A percentile compares a stretch with the other conserved stretches of the same genome.
Evolutionary conservation across 2,329 filamentous ascomycete genomes (phyloP).

Genomic region (Botrytis byssoidea): DNA sequence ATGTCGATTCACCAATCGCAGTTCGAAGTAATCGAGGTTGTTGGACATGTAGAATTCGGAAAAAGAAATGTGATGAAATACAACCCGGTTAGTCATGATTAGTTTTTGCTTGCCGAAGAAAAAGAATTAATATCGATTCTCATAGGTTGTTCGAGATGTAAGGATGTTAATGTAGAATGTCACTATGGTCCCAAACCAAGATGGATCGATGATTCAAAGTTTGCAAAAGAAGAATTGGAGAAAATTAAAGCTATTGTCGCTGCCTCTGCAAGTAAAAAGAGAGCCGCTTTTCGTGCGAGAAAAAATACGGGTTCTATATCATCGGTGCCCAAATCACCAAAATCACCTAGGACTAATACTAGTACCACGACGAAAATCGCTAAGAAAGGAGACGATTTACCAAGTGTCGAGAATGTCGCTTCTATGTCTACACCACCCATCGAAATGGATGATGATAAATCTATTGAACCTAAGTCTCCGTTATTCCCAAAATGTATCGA

Average conservation of each 20-base stretch:
- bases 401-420: neutral
- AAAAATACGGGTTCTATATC: slow-evolving; percentile 1
- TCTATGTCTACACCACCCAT: neutral
- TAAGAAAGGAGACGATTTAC: neutral
- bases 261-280: slow-evolving; percentile 15
- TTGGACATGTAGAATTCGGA: slow-evolving; percentile 63
- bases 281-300: slow-evolving; percentile 15
- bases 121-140: neutral
- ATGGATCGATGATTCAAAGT: slow-evolving; percentile 21
- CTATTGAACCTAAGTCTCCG: neutral
- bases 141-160: slow-evolving; percentile 50
- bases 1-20: neutral
- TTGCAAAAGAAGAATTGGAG: slow-evolving; percentile 11
- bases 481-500: slow-evolving; percentile 23
- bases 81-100: slow-evolving; percentile 46
- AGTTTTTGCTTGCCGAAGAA: neutral
- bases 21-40: slow-evolving; percentile 46
- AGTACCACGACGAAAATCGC: neutral
- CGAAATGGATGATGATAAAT: neutral
- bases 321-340: neutral
- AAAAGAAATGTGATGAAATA: slow-evolving; percentile 66
- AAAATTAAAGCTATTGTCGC: slow-evolving; percentile 17
- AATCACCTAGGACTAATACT: neutral
- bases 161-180: slow-evolving; percentile 54
- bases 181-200: slow-evolving; percentile 45